Evolutionary conservation across 495 filamentous ascomycete genomes (phyloP), one percentile per base, ranked within the genome.

Genomic region (Penicillium steckii): DNA sequence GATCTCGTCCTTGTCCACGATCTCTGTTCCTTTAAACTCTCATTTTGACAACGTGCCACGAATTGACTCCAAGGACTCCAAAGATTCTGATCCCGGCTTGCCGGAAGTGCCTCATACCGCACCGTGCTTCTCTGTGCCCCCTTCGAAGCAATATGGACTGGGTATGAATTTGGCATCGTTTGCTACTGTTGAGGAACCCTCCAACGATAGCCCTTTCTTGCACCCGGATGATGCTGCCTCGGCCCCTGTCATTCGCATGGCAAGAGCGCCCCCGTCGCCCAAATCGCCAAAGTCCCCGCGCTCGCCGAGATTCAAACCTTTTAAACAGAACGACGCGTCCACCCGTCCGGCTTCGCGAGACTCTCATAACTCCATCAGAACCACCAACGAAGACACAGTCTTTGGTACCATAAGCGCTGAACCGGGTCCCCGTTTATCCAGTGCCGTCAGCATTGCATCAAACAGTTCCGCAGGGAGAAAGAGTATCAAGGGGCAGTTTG

Each of bases 1-100:
- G 45, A 95, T 98, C 67, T 92, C 91, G 45, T 94, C 91, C 3
- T 81, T 98, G 15, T 91, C 90, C 17, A 83, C 86, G 64, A 95
- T 97, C 55, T 91, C 90, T 0, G 77, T 82, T 42, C 87, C 90
- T 19, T 78, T 86, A 53, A 85, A 81, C 61, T 78, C 80, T 33
- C 85, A 88, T 67, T 91, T 92, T 62, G 89, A 93, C 44, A 79
- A 71, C 61, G 57, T 83, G 13, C 79, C 80, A 48, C 67, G 65
- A 40, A 76, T 77, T 51, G 72, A 72, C 50, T 69, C 76, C 3
- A 72, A 76, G 47, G 58, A 61, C 25, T 51, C 49, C 38, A 41
- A 41, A 23, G 38, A 41, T 24, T 77, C 68, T 45, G 63, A 75
- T 38, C 79, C 79, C 27, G 63, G 70, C 13, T 71, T 78, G n/a